Evolutionary conservation across 176 grass and related monocot genomes (phyloP), one percentile per base, ranked within the genome.

Genomic region (Melocanna baccifera): DNA sequence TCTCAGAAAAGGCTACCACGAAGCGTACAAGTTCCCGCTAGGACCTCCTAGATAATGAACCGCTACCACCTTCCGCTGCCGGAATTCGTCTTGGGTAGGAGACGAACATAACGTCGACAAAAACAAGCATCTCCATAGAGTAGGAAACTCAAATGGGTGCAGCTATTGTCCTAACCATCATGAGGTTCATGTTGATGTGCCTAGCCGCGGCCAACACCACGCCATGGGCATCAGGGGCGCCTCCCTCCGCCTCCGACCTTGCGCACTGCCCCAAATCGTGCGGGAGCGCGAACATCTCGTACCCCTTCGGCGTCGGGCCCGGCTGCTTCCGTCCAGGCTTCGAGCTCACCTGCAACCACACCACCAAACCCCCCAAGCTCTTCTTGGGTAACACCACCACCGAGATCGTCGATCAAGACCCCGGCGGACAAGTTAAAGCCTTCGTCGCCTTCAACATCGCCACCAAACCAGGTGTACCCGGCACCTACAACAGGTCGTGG

Each of bases 231-330:
- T 1, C 63, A 7, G 5, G 6, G 14, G 20, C 7, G 18, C 50
- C 50, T 1, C 50, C 50, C 50, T 53, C 50, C 18, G 4, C 18
- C 50, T 19, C 50, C 15, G 11, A 53, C 6, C 69, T 73, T 34
- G 5, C 19, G 25, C 56, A 73, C 29, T 83, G 80, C 12, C 7
- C 50, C 11, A 59, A 6, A 23, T 57, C 12, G 1, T 83, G 80
- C 12, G 80, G 80, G 4, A n/a, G 1, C 47, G 23, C 61, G 36
- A 11, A 42, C 29, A 47, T 83, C 6, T 18, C 28, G 0, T 83
- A 83, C 7, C 83, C 73, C 57, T 86, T 78, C 9, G 63, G 83
- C 42, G 62, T 79, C 16, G 83, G 71, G 6, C 2, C 13, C 14
- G 48, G 63, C 48, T 79, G 74, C 32, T 70, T 32, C 12, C 58